Conservation (phyloP, 257 asterid genomes). For the Cynanchum wilfordii region DNA sequence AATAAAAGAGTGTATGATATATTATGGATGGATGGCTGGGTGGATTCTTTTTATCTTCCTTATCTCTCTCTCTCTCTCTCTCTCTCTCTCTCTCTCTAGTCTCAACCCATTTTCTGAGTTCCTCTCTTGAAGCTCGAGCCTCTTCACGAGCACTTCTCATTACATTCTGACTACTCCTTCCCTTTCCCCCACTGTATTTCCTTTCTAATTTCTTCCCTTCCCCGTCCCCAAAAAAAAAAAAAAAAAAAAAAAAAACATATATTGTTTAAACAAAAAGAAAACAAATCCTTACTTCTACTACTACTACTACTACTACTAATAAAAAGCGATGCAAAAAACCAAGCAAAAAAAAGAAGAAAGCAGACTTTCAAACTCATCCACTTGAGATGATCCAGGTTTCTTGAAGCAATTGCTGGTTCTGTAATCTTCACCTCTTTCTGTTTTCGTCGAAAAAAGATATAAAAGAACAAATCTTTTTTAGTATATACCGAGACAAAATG, state of each 20-base stretch:
- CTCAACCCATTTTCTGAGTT: slow-evolving; percentile 12
- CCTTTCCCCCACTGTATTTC: no score
- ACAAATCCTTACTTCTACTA: no score
- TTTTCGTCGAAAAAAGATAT: no score
- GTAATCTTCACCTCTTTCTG: neutral
- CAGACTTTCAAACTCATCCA: slow-evolving; percentile 38
- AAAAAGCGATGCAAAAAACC: slow-evolving; percentile 46
- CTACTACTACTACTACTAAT: no score
- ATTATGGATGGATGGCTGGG: slow-evolving; percentile 28
- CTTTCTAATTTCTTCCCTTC: slow-evolving; percentile 14
- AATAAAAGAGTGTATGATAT: no score
- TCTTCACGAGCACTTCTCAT: slow-evolving; percentile 38
- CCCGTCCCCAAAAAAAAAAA: slow-evolving; percentile 2
- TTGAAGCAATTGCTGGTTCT: slow-evolving; percentile 37
- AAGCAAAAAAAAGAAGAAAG: slow-evolving; percentile 25
- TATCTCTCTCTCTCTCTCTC: slow-evolving; percentile 40
- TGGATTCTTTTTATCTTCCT: slow-evolving; percentile 32
- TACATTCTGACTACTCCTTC: slow-evolving; percentile 1
- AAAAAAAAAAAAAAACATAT: neutral
- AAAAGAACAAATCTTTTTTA: neutral
- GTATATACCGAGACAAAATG: slow-evolving; percentile 22
- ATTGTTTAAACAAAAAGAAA: no score
- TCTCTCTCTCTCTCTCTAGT: slow-evolving; percentile 30
- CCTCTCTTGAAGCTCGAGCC: slow-evolving; percentile 83
- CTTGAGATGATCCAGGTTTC: slow-evolving; percentile 52